These are phyloP conservation scores for Ustilago hordei DNA, from an alignment of 1,284 basidiomycete genomes.

Conservation along the genomic window DNA sequence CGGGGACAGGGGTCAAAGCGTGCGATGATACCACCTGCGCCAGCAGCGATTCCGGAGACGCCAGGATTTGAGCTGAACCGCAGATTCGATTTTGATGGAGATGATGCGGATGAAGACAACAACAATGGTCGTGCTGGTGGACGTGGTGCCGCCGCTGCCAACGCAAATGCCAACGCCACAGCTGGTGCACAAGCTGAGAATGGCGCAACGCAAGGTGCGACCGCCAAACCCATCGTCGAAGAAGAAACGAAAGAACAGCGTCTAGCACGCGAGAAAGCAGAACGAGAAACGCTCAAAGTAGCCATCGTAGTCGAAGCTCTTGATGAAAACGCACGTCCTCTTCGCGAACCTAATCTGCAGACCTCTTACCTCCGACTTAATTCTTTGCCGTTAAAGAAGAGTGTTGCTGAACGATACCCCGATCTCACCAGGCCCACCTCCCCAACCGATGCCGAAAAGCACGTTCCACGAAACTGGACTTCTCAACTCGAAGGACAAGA, in stretches of 20 bases:
- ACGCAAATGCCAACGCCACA: background rate
- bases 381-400: conserved; percentile 42
- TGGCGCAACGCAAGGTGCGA: background rate
- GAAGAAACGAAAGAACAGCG: conserved; percentile 58
- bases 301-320: conserved; percentile 66
- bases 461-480: conserved; percentile 37
- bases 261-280: conserved; percentile 55
- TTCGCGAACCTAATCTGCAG: conserved; percentile 60
- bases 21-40: conserved; percentile 22
- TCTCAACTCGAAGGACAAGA: conserved; percentile 64
- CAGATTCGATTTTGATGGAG: conserved; percentile 31
- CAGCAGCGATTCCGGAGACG: conserved; percentile 44
- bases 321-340: conserved; percentile 59
- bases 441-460: background rate
- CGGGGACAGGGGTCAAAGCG: conserved; percentile 13
- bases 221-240: conserved; percentile 23
- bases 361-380: conserved; percentile 61
- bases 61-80: conserved; percentile 45
- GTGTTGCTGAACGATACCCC: conserved; percentile 19
- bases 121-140: conserved; percentile 4
- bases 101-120: conserved; percentile 36
- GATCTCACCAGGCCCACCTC: conserved; percentile 1
- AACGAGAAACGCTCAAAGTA: conserved; percentile 61
- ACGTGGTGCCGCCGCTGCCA: background rate
- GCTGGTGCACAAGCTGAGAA: background rate